phyloP scores from a whole-genome alignment of 495 filamentous ascomycete genomes.

The Penicillium diatomitis region DNA sequence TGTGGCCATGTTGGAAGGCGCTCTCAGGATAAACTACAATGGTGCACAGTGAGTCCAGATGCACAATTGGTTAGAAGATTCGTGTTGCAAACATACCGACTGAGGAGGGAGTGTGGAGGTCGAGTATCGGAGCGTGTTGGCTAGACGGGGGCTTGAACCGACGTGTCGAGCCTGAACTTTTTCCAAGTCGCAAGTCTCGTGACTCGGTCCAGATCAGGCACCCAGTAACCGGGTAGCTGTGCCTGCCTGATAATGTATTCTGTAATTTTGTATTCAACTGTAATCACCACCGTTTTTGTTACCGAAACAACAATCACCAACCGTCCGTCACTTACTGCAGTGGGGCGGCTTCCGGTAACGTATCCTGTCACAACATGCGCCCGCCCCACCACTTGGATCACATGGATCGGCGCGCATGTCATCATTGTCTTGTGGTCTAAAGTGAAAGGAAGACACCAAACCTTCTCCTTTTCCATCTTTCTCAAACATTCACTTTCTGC shows the following conservation, averaged over 20 bases:
- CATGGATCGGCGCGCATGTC: slow-evolving; percentile 12
- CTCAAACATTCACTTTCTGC: neutral
- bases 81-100: neutral
- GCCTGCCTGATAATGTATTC: too few relatives aligned
- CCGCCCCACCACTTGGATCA: slow-evolving; percentile 11
- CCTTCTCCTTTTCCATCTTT: neutral
- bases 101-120: neutral
- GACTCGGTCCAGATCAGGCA: slow-evolving; percentile 8
- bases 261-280: too few relatives aligned
- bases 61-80: too few relatives aligned
- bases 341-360: slow-evolving; percentile 1
- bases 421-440: slow-evolving; percentile 11
- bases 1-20: slow-evolving; percentile 19
- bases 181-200: slow-evolving; percentile 21
- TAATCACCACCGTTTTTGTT: neutral
- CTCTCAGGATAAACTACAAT: neutral
- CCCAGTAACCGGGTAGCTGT: neutral
- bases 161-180: slow-evolving; percentile 19
- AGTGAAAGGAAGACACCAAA: slow-evolving; percentile 6
- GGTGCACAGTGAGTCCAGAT: too few relatives aligned
- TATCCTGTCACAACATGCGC: slow-evolving; percentile 4
- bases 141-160: slow-evolving; percentile 3
- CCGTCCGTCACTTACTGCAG: too few relatives aligned
- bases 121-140: neutral
- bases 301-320: neutral